Conservation (phyloP, 805 yeast genomes). For the Ogataea neopini region DNA sequence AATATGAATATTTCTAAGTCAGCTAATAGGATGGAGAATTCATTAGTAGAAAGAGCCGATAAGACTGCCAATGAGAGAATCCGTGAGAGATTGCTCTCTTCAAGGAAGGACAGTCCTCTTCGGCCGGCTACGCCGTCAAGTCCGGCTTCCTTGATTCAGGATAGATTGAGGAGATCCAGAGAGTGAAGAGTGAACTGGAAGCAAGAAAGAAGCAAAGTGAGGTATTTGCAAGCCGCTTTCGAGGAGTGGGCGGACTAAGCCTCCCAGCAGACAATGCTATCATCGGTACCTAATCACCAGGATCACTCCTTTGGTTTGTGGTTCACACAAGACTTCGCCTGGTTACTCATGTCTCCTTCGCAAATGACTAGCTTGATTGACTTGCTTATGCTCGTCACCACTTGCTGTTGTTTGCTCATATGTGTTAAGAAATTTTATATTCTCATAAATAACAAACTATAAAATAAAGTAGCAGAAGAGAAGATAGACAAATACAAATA, state of each 20-base stretch:
- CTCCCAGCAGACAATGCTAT: too few species aligned
- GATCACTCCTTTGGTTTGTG: too few species aligned
- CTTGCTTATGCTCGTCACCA: background rate
- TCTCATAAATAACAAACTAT: background rate
- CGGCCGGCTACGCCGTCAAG: background rate
- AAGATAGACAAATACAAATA: background rate
- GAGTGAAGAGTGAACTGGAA: background rate
- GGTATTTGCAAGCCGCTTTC: background rate
- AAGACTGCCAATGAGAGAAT: slow-evolving; percentile 12
- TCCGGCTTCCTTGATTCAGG: background rate
- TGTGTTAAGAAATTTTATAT: too few species aligned
- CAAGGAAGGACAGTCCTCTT: slow-evolving; percentile 13
- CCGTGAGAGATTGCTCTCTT: slow-evolving; percentile 18
- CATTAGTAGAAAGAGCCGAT: background rate
- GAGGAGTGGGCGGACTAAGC: too few species aligned
- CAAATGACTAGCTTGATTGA: background rate
- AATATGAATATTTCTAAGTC: slow-evolving; percentile 26
- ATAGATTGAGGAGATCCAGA: background rate
- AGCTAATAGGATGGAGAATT: background rate
- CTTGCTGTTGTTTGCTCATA: background rate
- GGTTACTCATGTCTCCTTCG: too few species aligned
- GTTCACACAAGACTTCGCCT: too few species aligned
- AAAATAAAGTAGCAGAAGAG: background rate
- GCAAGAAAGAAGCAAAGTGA: background rate
- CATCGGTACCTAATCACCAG: too few species aligned